Conservation (phyloP, 1,284 basidiomycete genomes). For the Malassezia pachydermatis region DNA sequence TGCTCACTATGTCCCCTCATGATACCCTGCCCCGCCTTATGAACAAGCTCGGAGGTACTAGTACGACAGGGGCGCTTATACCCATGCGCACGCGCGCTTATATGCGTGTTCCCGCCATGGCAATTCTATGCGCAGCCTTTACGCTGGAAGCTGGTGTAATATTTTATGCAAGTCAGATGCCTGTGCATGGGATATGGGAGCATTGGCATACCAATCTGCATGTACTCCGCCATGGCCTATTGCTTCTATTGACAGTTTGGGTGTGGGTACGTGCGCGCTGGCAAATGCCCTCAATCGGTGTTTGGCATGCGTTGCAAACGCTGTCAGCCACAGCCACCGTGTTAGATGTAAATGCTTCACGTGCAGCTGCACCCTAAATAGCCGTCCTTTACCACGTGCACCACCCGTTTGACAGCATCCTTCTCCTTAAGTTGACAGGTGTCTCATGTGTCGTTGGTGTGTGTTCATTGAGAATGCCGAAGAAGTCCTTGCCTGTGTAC, state of each 20-base stretch:
- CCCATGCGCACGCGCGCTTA: conserved; percentile 4
- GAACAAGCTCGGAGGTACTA: background rate
- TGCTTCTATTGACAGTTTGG: background rate
- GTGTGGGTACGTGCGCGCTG: background rate
- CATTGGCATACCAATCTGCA: conserved; percentile 17
- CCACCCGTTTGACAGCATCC: no score
- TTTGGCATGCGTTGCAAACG: conserved; percentile 5
- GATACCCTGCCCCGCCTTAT: conserved; percentile 2
- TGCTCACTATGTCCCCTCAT: conserved; percentile 8
- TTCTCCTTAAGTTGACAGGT: no score
- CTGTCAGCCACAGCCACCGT: background rate
- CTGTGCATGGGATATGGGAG: conserved; percentile 8
- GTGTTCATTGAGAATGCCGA: no score
- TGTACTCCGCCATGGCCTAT: conserved; percentile 7
- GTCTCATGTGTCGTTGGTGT: no score
- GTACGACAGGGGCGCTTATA: background rate
- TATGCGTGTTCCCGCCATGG: background rate
- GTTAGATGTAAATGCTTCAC: no score
- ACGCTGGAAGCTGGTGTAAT: background rate
- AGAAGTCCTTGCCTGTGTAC: no score
- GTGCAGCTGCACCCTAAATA: no score
- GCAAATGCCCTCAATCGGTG: background rate
- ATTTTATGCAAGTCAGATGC: background rate
- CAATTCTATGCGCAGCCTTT: background rate
- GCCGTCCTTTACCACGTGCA: no score